Evolutionary conservation across 208 protist species (phyloP), one percentile per base, ranked within the genome.

Genomic region (Phytomonas sp.): DNA sequence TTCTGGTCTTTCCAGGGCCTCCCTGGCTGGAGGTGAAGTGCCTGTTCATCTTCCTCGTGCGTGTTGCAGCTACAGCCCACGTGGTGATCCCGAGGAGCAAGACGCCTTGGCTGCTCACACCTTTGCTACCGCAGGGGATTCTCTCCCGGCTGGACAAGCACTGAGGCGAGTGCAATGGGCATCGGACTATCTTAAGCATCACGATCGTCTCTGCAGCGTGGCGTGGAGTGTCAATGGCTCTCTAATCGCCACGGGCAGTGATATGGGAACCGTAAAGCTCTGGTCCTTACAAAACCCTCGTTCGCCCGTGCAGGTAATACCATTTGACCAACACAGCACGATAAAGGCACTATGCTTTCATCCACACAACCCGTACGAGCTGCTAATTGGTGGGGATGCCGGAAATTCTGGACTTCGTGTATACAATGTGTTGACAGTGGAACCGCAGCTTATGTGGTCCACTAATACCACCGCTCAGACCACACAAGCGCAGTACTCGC

Each of bases 401-500:
- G 82, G 81, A 29, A 73, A 71, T 0, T 53, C 65, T 9, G 84
- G 76, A 68, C 62, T 90, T 66, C 75, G 84, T 30, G 70, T 82
- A 36, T 90, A 84, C 76, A 84, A 88, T 74, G 61, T 93, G 43
- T 87, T 82, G 34, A 71, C 76, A 51, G 74, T 82, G 0, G 59
- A 62, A 5, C 74, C 82, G 5, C 31, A 68, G 20, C 68, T 83
- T 32, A 37, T 60, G 31, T 83, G 74, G 70, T 43, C 68, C 40
- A 80, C 75, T 4, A 62, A 71, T 30, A 92, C 82, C 0, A 68
- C 76, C 0, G 83, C 82, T 29, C 72, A 78, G 30, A 81, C 82
- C 29, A 88, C 83, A 60, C 89, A 94, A 74, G 77, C 76, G 51
- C 60, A 91, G 30, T 94, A 89, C 76, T 84, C 85, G 9, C 89